Evolutionary conservation across 1,139 yeast genomes (phyloP).

Genomic region (Candida albicans): DNA sequence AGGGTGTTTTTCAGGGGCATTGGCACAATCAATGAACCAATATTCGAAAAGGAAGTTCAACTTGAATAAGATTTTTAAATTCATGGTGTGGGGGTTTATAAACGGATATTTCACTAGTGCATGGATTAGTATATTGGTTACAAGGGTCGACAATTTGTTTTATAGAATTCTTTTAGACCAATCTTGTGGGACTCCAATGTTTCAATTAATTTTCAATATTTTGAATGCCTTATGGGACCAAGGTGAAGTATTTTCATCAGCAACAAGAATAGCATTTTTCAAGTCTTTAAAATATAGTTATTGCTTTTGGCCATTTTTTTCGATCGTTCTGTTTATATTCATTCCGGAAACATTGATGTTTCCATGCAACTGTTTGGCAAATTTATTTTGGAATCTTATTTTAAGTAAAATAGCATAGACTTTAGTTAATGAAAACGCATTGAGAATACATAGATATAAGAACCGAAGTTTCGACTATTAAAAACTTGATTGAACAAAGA

Average conservation of each 20-base stretch:
- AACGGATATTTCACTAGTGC: conserved; percentile 57
- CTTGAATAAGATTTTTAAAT: conserved; percentile 45
- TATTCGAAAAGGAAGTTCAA: conserved; percentile 41
- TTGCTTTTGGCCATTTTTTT: conserved; percentile 60
- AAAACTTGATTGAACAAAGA: too few species aligned
- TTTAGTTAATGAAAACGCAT: background rate
- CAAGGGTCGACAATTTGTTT: conserved; percentile 31
- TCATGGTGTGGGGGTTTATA: conserved; percentile 60
- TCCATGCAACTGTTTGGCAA: conserved; percentile 59
- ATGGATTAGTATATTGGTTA: conserved; percentile 55
- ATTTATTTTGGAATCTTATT: conserved; percentile 56
- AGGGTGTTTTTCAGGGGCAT: conserved; percentile 51
- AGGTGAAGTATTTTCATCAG: conserved; percentile 31
- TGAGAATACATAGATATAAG: too few species aligned
- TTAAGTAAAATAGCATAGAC: conserved; percentile 35
- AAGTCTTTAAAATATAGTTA: conserved; percentile 54
- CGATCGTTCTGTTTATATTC: conserved; percentile 49
- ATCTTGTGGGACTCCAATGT: conserved; percentile 52
- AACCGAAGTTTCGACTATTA: too few species aligned
- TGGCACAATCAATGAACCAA: conserved; percentile 61
- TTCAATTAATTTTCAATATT: conserved; percentile 52
- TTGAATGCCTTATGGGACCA: conserved; percentile 59
- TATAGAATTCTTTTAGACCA: conserved; percentile 54
- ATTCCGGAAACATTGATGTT: conserved; percentile 51
- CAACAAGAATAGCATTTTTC: conserved; percentile 36